Evolutionary conservation across 768 basidiomycete species (phyloP), one percentile per base, ranked within the genome.

Genomic region (Suillus hirtellus): DNA sequence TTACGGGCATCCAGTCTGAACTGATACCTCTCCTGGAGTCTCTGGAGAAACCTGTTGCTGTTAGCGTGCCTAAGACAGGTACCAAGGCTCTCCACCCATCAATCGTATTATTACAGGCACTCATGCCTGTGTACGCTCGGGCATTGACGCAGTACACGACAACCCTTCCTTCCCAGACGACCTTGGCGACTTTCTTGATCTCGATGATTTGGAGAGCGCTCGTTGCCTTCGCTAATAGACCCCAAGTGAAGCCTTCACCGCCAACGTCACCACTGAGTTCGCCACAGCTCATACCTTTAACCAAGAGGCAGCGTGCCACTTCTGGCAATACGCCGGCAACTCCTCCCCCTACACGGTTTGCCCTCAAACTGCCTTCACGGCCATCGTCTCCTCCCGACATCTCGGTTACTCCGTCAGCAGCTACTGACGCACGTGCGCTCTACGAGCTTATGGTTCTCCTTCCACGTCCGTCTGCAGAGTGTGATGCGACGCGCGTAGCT

Each of bases 191-290:
- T 3, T 82, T 92, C 66, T 80, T 91, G 65, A 92, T 93, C 68
- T 86, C 86, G 19, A 73, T 90, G 1, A 76, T 90, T 2, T 94
- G 92, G 92, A 87, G 84, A 24, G 86, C 84, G 9, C 79, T 93
- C 59, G 85, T 92, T 34, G 88, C 89, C 24, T 70, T 93, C 37
- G 81, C 89, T 12, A 82, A 90, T 71, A 84, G 92, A n/a, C 63
- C 67, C 5, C 54, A 37, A 24, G 66, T 69, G 3, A 77, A 79
- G 14, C 75, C 79, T 53, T 67, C 72, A 4, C 74, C 76, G 10
- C 71, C 75, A 7, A 75, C 80, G 11, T 77, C 80, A 3, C 75
- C 82, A 0, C 72, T 78, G 9, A 78, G 81, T 3, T 83, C 82
- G 2, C 73, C 73, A 2, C 62, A 68, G 6, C 64, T 74, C 34